phyloP scores from a whole-genome alignment of 208 protist species.

The Acanthamoeba royreba region DNA sequence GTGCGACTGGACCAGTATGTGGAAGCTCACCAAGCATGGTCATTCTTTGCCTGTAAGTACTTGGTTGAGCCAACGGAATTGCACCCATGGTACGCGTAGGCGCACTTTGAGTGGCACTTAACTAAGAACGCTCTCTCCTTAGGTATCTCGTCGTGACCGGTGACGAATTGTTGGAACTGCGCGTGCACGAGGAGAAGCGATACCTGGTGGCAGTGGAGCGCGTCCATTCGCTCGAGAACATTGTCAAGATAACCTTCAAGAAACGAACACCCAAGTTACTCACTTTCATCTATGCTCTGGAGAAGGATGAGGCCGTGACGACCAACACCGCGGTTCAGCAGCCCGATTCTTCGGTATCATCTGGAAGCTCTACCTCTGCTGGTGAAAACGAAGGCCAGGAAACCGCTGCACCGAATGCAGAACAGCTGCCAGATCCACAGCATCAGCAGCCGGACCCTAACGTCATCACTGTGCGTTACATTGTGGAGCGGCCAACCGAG shows the following conservation, averaged over 20 bases:
- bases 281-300: neutral
- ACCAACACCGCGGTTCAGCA: neutral
- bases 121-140: neutral
- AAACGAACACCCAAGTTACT: neutral
- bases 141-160: neutral
- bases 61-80: neutral
- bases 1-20: neutral
- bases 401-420: neutral
- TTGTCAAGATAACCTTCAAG: constrained; percentile 13
- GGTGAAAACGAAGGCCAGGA: neutral
- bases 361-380: neutral
- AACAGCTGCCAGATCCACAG: neutral
- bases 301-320: neutral
- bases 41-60: neutral
- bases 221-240: neutral
- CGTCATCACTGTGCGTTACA: neutral
- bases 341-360: neutral
- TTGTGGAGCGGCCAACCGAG: neutral
- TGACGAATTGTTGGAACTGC: neutral
- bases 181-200: neutral
- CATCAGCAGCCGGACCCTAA: neutral
- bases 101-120: neutral
- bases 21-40: neutral
- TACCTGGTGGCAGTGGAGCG: neutral
- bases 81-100: neutral